Evolutionary conservation across 2,329 filamentous ascomycete genomes (phyloP).

Genomic region (Sarocladium oryzae): DNA sequence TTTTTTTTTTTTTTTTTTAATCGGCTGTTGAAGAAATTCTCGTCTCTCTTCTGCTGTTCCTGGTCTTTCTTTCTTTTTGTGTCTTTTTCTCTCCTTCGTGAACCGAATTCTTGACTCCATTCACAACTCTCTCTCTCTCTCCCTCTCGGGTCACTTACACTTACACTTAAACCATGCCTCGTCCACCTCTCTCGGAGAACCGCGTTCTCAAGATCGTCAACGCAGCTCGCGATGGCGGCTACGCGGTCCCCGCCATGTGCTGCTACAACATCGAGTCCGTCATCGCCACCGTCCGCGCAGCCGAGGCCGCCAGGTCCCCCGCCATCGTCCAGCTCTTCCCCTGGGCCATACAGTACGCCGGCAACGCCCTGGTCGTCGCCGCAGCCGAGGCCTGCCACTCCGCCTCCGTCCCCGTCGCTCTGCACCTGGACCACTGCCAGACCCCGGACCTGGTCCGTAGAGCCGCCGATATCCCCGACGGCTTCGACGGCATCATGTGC

Average conservation of each 20-base stretch:
- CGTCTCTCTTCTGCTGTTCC: no score
- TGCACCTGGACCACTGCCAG: constrained; percentile 64
- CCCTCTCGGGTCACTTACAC: constrained; percentile 1
- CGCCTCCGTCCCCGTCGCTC: constrained; percentile 50
- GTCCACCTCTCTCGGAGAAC: constrained; percentile 9
- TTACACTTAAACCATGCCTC: constrained; percentile 5
- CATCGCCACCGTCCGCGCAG: constrained; percentile 59
- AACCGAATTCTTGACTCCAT: no score
- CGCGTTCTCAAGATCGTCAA: constrained; percentile 13
- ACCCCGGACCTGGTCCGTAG: constrained; percentile 50
- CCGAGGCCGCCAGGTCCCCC: constrained; percentile 58
- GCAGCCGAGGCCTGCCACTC: constrained; percentile 46
- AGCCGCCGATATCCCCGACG: constrained; percentile 39
- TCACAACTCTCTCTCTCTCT: no score
- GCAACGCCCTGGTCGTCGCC: constrained; percentile 44
- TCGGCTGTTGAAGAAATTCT: background rate
- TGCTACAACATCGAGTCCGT: constrained; percentile 65
- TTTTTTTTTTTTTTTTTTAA: background rate
- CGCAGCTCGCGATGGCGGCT: constrained; percentile 22
- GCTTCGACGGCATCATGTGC: constrained; percentile 68
- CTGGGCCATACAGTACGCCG: constrained; percentile 61
- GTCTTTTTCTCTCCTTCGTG: no score
- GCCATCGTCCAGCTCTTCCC: constrained; percentile 67
- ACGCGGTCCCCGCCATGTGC: constrained; percentile 49
- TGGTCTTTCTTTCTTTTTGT: no score